A percentile compares a stretch with the other conserved stretches of the same genome.
Conservation (phyloP, 2,329 filamentous ascomycete species). For the Venturia oleaginea region DNA sequence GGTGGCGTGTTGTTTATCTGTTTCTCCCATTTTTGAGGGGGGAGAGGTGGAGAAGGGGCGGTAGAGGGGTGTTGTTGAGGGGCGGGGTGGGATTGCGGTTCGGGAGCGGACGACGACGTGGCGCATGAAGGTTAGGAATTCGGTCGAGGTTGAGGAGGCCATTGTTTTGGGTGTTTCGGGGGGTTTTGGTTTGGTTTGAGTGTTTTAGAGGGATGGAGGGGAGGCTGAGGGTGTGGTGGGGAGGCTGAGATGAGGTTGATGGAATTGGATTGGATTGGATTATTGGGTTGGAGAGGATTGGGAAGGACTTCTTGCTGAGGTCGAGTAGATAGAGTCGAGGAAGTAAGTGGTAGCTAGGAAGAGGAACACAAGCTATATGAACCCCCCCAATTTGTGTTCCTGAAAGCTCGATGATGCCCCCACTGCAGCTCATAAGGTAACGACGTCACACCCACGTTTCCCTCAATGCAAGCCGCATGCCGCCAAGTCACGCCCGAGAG, state of each 20-base stretch:
- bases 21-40: not conserved
- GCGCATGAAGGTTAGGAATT: conserved; percentile 32
- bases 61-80: not conserved
- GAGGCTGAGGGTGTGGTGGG: not conserved
- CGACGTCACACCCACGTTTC: conserved; percentile 2
- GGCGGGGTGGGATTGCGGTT: conserved; percentile 4
- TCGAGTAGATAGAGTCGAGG: too few species aligned
- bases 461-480: conserved; percentile 8
- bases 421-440: not conserved
- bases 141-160: conserved; percentile 26
- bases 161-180: conserved; percentile 19
- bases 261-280: not conserved
- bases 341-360: too few species aligned
- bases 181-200: not conserved
- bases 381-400: not conserved
- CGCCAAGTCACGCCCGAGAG: not conserved
- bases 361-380: too few species aligned
- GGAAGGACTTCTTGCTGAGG: too few species aligned
- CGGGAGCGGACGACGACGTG: conserved; percentile 13
- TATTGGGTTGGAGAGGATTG: too few species aligned
- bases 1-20: not conserved
- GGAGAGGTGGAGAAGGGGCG: not conserved
- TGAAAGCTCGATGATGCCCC: not conserved
- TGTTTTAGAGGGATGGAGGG: not conserved
- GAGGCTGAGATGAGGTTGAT: not conserved